phyloP scores from a whole-genome alignment of 345 rosid species.

The Zanthoxylum bungeanum region DNA sequence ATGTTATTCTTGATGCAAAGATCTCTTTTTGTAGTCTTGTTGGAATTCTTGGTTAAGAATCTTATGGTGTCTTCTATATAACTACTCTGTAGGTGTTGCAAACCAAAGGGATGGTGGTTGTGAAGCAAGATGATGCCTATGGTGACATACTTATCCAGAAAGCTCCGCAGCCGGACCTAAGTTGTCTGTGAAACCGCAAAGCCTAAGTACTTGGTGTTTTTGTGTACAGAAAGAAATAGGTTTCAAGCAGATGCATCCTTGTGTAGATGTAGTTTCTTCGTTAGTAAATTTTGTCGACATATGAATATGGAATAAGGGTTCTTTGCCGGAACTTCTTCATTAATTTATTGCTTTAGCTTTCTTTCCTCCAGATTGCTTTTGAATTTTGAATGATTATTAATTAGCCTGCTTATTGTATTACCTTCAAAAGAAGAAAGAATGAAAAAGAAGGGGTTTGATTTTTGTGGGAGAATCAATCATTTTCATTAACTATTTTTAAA shows the following conservation, averaged over 20 bases:
- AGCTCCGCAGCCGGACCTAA: constrained; percentile 23
- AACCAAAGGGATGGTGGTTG: constrained; percentile 52
- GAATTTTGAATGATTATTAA: too few relatives aligned
- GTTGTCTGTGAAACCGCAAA: not conserved
- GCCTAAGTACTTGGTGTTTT: not conserved
- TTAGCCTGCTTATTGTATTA: too few relatives aligned
- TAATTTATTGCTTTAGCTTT: too few relatives aligned
- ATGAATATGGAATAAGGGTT: too few relatives aligned
- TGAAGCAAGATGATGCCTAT: constrained; percentile 54
- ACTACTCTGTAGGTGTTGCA: constrained; percentile 61
- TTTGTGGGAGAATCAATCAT: not conserved
- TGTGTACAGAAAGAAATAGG: not conserved
- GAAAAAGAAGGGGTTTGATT: not conserved
- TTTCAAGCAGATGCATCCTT: not conserved
- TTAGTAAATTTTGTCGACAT: too few relatives aligned
- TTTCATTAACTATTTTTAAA: too few relatives aligned
- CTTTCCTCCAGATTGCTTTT: too few relatives aligned
- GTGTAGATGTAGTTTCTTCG: not conserved
- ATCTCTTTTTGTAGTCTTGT: not conserved
- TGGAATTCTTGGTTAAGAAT: constrained; percentile 7
- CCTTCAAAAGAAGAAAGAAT: too few relatives aligned
- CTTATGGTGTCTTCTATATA: not conserved
- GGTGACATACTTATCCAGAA: constrained; percentile 51
- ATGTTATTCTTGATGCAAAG: not conserved
- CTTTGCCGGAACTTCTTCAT: too few relatives aligned